Evolutionary conservation across 768 basidiomycete species (phyloP).

Genomic region (Boletus pseudopeckii): DNA sequence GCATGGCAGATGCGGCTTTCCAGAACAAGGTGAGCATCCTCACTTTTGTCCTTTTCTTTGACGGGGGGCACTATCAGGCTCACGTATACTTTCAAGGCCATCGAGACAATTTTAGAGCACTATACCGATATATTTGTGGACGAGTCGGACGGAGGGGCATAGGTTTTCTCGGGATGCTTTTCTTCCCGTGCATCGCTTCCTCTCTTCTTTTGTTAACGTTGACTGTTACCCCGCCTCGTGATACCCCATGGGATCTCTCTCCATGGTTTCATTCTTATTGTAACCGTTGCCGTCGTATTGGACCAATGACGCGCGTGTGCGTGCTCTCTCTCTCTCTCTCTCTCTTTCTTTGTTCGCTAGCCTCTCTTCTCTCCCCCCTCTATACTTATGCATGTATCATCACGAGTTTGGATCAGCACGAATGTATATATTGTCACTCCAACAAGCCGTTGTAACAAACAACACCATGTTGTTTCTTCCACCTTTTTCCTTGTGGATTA

Average conservation of each 20-base stretch:
- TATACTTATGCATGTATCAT: constrained; percentile 21
- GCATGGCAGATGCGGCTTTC: constrained; percentile 65
- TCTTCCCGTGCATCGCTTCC: background rate
- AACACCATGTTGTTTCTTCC: background rate
- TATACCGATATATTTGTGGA: constrained; percentile 97
- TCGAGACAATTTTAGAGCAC: constrained; percentile 93
- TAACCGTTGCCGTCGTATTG: constrained; percentile 1
- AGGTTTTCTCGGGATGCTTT: constrained; percentile 3
- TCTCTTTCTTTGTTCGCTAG: background rate
- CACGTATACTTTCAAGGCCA: constrained; percentile 51
- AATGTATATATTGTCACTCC: constrained; percentile 20
- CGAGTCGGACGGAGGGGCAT: constrained; percentile 53
- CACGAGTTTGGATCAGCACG: constrained; percentile 8
- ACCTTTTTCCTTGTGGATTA: too few relatives aligned
- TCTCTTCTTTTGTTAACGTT: constrained; percentile 1
- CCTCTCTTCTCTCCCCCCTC: background rate
- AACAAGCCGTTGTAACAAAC: constrained; percentile 6
- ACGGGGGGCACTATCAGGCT: background rate
- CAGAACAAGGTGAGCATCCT: constrained; percentile 65
- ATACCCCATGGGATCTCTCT: constrained; percentile 23
- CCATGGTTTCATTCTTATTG: constrained; percentile 13
- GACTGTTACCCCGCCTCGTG: constrained; percentile 23
- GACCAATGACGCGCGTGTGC: constrained; percentile 1
- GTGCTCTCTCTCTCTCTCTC: background rate
- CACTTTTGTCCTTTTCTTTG: background rate